Evolutionary conservation across 1,284 basidiomycete genomes (phyloP), one percentile per base, ranked within the genome.

Genomic region (Boletus mariae): DNA sequence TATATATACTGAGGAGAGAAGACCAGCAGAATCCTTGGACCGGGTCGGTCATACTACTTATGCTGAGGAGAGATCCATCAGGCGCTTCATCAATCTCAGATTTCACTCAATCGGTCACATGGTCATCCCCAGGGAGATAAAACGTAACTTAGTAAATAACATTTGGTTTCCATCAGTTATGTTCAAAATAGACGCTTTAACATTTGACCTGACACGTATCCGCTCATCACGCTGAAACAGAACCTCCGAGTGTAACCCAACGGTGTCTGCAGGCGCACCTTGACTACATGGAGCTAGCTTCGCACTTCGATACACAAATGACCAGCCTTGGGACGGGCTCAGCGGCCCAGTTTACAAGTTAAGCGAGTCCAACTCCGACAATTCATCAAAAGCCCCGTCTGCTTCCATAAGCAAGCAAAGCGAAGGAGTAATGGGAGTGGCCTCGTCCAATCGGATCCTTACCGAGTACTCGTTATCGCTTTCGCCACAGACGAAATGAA

Each of bases 1-100:
- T 58, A 60, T 61, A 65, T 62, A 62, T 55, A 67, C 56, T 17
- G 55, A 70, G 63, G 20, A 26, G 28, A 51, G 29, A 51, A 38
- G 50, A 41, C 15, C 48, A 31, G 17, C 10, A 38, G 37, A n/a
- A 13, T 2, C 2, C 12, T 48, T 28, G 17, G 37, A 10, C 20
- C 8, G 38, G 47, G 38, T 15, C 38, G 29, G 41, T 45, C 46
- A 47, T 47, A 28, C 46, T 47, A 45, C 49, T 45, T 50, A 50
- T 44, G 49, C 35, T 51, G 10, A 17, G 3, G 13, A 51, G 43
- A 45, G 44, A 20, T 54, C 31, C 35, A 49, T 59, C 32, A 53
- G 35, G 48, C 37, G 25, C 34, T 46, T 52, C 56, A 61, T 52
- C 58, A 46, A 57, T 64, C 63, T 67, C 37, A 56, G 45, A 60